These are phyloP conservation scores for Fusarium lyarnte DNA, from an alignment of 2,329 filamentous ascomycete species.

Conservation along the genomic window DNA sequence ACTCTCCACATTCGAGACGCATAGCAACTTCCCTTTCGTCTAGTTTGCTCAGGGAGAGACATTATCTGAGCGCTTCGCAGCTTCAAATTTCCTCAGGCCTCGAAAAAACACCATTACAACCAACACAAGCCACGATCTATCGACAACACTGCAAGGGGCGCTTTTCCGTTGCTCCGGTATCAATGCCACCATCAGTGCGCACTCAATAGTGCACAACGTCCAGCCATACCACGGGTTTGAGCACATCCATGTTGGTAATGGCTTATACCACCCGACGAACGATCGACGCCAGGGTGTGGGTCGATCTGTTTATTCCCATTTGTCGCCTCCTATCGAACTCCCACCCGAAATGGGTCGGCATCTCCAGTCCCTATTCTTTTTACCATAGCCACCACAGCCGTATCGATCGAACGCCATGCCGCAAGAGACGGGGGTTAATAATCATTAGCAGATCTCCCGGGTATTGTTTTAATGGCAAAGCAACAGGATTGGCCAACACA, in stretches of 20 bases:
- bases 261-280: background rate
- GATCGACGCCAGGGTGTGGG: background rate
- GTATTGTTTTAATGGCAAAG: background rate
- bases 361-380: background rate
- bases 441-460: background rate
- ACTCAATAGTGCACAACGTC: background rate
- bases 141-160: background rate
- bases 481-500: background rate
- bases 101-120: background rate
- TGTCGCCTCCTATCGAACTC: background rate
- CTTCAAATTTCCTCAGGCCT: background rate
- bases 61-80: background rate
- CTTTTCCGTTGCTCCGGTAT: background rate
- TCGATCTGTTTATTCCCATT: background rate
- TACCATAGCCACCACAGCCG: background rate
- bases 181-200: background rate
- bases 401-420: slow-evolving; percentile 5
- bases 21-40: background rate
- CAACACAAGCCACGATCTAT: background rate
- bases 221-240: background rate
- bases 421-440: background rate
- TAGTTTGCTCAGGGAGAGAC: background rate
- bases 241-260: background rate
- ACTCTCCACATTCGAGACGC: background rate
- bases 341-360: slow-evolving; percentile 8